Conservation (phyloP, 2,329 filamentous ascomycete genomes). For the Diaporthe sp. region DNA sequence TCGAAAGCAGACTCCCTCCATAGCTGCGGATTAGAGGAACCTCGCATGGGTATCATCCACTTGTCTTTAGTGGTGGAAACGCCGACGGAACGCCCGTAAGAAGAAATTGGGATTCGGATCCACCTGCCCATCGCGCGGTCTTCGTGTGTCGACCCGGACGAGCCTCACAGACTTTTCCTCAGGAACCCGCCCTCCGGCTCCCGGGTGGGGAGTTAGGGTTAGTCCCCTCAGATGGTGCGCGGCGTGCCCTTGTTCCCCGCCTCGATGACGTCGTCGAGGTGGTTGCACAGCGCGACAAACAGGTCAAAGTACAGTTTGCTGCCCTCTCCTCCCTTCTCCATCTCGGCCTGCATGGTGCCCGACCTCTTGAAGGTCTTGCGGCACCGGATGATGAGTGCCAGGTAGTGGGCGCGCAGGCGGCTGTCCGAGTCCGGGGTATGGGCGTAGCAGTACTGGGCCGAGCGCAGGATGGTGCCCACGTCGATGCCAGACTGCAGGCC, state of each 20-base stretch:
- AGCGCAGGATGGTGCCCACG: constrained; percentile 89
- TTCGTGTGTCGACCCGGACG: constrained; percentile 24
- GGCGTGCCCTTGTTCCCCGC: constrained; percentile 76
- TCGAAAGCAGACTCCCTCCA: constrained; percentile 29
- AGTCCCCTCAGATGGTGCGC: constrained; percentile 62
- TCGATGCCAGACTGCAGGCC: constrained; percentile 93
- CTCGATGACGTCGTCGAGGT: constrained; percentile 95
- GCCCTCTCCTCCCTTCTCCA: constrained; percentile 82
- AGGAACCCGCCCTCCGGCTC: not conserved
- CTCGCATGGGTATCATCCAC: constrained; percentile 29
- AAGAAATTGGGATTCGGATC: constrained; percentile 27
- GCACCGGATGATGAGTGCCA: constrained; percentile 96
- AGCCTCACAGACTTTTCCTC: constrained; percentile 22
- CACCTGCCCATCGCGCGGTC: constrained; percentile 27
- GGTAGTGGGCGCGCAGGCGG: constrained; percentile 93
- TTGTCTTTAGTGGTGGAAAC: constrained; percentile 30
- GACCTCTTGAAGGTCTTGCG: constrained; percentile 98
- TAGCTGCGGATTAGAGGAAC: constrained; percentile 30
- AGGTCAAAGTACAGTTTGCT: constrained; percentile 97
- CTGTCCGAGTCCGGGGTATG: constrained; percentile 95
- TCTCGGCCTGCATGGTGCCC: constrained; percentile 98
- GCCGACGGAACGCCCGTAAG: constrained; percentile 33
- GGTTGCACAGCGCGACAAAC: constrained; percentile 98
- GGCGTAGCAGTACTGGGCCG: constrained; percentile 94
- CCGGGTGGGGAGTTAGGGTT: not conserved